Evolutionary conservation across 371 early-diverging fungal species (phyloP).

Genomic region (Synchytrium microbalum): DNA sequence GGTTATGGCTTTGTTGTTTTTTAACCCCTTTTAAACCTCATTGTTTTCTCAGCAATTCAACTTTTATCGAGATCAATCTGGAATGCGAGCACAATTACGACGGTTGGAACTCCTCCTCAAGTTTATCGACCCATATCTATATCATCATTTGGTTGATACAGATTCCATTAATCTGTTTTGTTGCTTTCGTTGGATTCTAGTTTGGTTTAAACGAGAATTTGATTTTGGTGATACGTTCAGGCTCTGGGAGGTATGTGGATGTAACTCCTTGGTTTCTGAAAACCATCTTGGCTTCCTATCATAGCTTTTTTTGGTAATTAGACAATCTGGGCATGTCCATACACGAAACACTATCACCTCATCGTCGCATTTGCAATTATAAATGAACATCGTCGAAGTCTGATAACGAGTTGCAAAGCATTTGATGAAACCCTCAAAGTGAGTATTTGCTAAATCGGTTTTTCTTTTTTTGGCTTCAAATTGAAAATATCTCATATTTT

Average conservation of each 20-base stretch:
- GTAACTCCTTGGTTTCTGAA: no score
- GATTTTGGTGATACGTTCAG: slow-evolving; percentile 64
- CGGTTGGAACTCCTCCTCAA: slow-evolving; percentile 62
- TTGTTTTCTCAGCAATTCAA: slow-evolving; percentile 47
- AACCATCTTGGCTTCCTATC: no score
- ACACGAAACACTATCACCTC: slow-evolving; percentile 69
- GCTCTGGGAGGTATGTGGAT: slow-evolving; percentile 85
- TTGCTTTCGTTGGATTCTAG: slow-evolving; percentile 87
- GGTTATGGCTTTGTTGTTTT: background rate
- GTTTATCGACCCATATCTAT: slow-evolving; percentile 67
- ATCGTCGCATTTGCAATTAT: slow-evolving; percentile 87
- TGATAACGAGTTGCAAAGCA: slow-evolving; percentile 60
- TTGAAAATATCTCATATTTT: background rate
- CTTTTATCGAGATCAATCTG: slow-evolving; percentile 69
- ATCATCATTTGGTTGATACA: slow-evolving; percentile 55
- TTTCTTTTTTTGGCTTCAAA: slow-evolving; percentile 1
- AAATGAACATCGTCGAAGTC: slow-evolving; percentile 66
- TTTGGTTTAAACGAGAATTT: slow-evolving; percentile 91
- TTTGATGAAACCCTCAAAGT: slow-evolving; percentile 89
- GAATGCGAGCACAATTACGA: slow-evolving; percentile 76
- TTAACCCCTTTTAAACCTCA: no score
- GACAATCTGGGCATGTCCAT: slow-evolving; percentile 83
- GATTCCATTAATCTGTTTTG: slow-evolving; percentile 67
- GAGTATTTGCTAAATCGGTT: background rate
- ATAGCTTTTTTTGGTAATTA: no score